Conservation (phyloP, 1,139 yeast species). For the Insectozyma bohioensis region DNA sequence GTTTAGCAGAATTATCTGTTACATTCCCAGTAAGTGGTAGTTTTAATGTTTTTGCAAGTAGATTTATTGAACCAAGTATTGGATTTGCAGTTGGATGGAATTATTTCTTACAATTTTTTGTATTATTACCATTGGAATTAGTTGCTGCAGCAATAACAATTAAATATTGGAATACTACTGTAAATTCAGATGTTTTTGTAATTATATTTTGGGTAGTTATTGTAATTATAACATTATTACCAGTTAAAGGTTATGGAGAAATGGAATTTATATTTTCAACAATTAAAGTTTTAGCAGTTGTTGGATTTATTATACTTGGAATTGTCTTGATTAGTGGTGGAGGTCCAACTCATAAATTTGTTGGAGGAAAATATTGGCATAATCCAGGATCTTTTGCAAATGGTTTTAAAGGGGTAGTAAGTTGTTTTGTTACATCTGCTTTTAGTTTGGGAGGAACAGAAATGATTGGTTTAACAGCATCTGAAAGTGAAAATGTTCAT, state of each 20-base stretch:
- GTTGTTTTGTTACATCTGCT: constrained; percentile 44
- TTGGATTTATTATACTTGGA: constrained; percentile 42
- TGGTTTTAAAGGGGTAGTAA: constrained; percentile 44
- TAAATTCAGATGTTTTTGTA: constrained; percentile 42
- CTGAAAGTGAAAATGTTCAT: constrained; percentile 42
- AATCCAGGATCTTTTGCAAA: constrained; percentile 43
- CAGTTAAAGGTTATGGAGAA: constrained; percentile 46
- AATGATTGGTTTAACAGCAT: constrained; percentile 42
- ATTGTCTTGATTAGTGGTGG: constrained; percentile 45
- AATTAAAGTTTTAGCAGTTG: constrained; percentile 38
- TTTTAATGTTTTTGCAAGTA: constrained; percentile 38
- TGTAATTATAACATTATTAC: constrained; percentile 37
- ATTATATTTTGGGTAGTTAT: constrained; percentile 37
- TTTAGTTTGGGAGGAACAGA: constrained; percentile 45
- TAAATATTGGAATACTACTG: constrained; percentile 37
- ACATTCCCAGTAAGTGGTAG: constrained; percentile 43
- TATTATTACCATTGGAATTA: constrained; percentile 33
- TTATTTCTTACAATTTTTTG: constrained; percentile 41
- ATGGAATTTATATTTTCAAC: constrained; percentile 41
- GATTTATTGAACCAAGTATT: constrained; percentile 40
- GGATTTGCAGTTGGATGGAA: constrained; percentile 49
- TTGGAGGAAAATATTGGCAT: constrained; percentile 42
- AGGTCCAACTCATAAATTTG: constrained; percentile 34
- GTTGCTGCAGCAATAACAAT: constrained; percentile 43
- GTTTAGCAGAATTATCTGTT: constrained; percentile 39